Evolutionary conservation across 176 grass and related monocot species (phyloP).

Genomic region (Hordeum marinum): DNA sequence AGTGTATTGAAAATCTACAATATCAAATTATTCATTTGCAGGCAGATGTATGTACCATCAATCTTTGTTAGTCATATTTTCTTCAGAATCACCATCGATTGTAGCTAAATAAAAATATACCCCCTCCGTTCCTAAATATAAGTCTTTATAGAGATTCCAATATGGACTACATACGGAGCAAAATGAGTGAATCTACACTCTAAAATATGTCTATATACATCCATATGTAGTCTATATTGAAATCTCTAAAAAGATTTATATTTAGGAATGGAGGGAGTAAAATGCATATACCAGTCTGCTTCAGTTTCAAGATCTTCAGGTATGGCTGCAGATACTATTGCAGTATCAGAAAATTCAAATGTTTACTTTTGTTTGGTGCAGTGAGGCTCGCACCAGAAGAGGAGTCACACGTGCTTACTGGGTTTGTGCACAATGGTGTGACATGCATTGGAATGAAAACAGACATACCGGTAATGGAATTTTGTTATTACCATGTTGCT

Average conservation of each 20-base stretch:
- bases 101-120: not conserved
- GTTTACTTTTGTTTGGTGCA: slow-evolving; percentile 40
- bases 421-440: slow-evolving; percentile 84
- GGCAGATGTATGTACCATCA: not conserved
- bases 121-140: too few relatives aligned
- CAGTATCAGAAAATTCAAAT: not conserved
- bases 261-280: not conserved
- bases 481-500: not conserved
- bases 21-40: not conserved
- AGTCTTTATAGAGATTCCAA: too few relatives aligned
- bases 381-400: slow-evolving; percentile 95
- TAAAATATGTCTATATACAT: too few relatives aligned
- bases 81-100: not conserved
- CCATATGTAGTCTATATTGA: too few relatives aligned
- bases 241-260: too few relatives aligned
- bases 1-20: not conserved
- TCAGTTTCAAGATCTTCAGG: not conserved
- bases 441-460: slow-evolving; percentile 92
- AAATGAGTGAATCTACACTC: too few relatives aligned
- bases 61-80: not conserved
- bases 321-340: not conserved
- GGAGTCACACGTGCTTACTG: slow-evolving; percentile 84
- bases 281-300: not conserved
- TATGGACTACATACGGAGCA: too few relatives aligned
- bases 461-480: slow-evolving; percentile 68